Evolutionary conservation across 176 grass and related monocot genomes (phyloP).

Genomic region (Bromus sterilis): DNA sequence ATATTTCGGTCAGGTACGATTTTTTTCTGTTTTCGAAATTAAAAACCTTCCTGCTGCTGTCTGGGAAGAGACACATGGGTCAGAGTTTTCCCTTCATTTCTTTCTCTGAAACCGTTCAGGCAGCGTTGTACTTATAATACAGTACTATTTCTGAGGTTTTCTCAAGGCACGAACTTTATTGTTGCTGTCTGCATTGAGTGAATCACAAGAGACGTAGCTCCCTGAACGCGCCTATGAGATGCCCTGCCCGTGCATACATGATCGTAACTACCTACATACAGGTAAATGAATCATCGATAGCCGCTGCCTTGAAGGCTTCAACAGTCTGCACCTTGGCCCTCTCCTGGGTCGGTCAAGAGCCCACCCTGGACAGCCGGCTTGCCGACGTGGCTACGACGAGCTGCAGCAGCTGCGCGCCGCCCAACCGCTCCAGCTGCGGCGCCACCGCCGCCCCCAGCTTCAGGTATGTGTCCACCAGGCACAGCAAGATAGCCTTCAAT

Average conservation of each 20-base stretch:
- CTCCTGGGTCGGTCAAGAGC: too few species aligned
- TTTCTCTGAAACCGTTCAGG: background rate
- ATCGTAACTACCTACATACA: background rate
- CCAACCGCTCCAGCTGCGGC: background rate
- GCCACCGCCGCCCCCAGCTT: background rate
- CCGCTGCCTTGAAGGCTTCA: too few species aligned
- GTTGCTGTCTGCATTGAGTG: background rate
- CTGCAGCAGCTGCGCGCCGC: background rate
- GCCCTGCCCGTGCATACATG: background rate
- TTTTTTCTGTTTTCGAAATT: too few species aligned
- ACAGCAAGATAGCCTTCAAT: background rate
- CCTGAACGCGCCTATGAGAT: background rate
- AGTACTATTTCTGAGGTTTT: too few species aligned
- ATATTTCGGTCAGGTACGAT: too few species aligned
- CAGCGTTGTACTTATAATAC: too few species aligned
- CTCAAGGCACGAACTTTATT: too few species aligned
- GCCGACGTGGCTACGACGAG: background rate
- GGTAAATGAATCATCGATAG: background rate
- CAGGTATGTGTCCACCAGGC: background rate
- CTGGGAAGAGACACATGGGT: too few species aligned
- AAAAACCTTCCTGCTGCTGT: too few species aligned
- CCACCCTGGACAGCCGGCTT: background rate
- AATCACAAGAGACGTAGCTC: background rate
- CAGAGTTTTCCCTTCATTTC: too few species aligned
- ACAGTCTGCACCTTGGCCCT: background rate